A percentile compares a stretch with the other conserved stretches of the same genome.
phyloP scores from a whole-genome alignment of 2,329 filamentous ascomycete genomes.

The Stagonosporopsis chrysanthemi region DNA sequence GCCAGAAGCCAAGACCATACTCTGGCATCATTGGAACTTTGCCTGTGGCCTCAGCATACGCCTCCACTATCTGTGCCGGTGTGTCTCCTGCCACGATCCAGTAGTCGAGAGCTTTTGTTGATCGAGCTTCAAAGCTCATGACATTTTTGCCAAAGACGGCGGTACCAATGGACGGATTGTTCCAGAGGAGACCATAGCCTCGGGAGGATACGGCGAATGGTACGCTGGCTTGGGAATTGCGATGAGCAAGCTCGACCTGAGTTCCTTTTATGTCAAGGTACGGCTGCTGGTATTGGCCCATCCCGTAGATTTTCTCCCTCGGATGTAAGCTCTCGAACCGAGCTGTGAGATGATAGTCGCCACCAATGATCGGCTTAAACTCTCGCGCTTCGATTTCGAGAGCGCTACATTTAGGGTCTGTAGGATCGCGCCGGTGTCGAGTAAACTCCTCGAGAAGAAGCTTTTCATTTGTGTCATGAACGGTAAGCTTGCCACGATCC shows the following conservation, averaged over 20 bases:
- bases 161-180: constrained; percentile 68
- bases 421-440: constrained; percentile 59
- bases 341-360: constrained; percentile 64
- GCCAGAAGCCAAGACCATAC: constrained; percentile 73
- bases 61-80: constrained; percentile 63
- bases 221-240: constrained; percentile 71
- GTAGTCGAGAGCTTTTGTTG: constrained; percentile 67
- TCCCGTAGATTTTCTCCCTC: constrained; percentile 70
- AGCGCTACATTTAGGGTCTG: constrained; percentile 66
- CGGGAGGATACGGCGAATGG: constrained; percentile 67
- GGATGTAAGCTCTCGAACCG: constrained; percentile 64
- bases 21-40: constrained; percentile 72
- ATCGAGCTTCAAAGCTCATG: constrained; percentile 68
- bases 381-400: constrained; percentile 65
- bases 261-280: constrained; percentile 68
- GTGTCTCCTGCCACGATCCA: constrained; percentile 68
- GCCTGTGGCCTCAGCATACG: constrained; percentile 65
- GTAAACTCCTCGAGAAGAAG: constrained; percentile 62
- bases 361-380: constrained; percentile 61
- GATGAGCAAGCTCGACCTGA: constrained; percentile 70
- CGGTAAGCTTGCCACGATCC: constrained; percentile 58
- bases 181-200: constrained; percentile 72
- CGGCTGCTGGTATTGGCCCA: constrained; percentile 74
- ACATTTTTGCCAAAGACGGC: constrained; percentile 68
- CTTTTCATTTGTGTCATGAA: constrained; percentile 54